Evolutionary conservation across 768 basidiomycete species (phyloP).

Genomic region (Psilocybe azurescens): DNA sequence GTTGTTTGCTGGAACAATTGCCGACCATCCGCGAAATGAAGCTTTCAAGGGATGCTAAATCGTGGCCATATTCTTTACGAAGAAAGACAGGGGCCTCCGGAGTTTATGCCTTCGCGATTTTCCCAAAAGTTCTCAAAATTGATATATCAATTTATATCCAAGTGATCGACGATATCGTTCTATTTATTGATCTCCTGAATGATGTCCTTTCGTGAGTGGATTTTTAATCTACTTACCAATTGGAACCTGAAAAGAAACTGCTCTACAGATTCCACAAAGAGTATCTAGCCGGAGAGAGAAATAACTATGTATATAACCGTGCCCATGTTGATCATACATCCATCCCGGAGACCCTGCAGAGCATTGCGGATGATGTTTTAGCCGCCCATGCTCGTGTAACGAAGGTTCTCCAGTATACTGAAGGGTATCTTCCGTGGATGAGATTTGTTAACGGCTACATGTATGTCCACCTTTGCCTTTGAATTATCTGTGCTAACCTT

Average conservation of each 20-base stretch:
- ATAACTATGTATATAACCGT: constrained; percentile 8
- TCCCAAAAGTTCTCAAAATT: constrained; percentile 4
- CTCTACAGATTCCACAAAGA: constrained; percentile 9
- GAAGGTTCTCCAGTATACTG: constrained; percentile 4
- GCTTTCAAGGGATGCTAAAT: not conserved
- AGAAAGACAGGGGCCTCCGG: constrained; percentile 2
- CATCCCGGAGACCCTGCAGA: constrained; percentile 1
- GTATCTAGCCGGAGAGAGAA: constrained; percentile 10
- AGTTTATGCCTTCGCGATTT: constrained; percentile 5
- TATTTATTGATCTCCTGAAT: constrained; percentile 6
- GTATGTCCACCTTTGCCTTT: not conserved
- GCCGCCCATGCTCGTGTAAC: constrained; percentile 5
- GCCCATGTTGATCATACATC: not conserved
- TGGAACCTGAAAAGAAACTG: no score
- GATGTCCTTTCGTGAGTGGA: constrained; percentile 7
- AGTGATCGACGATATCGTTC: constrained; percentile 9
- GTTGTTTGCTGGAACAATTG: constrained; percentile 8
- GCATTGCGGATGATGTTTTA: constrained; percentile 1
- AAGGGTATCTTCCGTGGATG: constrained; percentile 3
- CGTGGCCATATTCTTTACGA: constrained; percentile 4
- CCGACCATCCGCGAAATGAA: constrained; percentile 9
- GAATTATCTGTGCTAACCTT: not conserved
- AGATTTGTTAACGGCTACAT: constrained; percentile 5
- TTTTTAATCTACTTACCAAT: not conserved
- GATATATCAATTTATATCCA: constrained; percentile 11